A percentile compares a stretch with the other conserved stretches of the same genome.
These are phyloP conservation scores for Elsinoe australis DNA, from an alignment of 2,329 filamentous ascomycete genomes.

Conservation along the genomic window DNA sequence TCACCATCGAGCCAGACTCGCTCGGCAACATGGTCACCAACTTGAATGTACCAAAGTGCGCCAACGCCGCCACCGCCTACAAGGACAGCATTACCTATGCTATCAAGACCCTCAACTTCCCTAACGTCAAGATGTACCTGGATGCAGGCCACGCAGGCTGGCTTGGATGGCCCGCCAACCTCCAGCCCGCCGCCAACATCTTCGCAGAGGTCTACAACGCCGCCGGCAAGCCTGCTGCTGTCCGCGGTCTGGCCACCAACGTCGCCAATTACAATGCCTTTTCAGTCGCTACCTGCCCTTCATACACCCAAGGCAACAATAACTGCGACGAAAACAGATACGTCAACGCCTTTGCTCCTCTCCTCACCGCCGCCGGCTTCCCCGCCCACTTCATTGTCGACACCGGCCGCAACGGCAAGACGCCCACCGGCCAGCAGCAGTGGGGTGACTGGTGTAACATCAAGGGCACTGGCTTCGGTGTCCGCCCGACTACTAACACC, in stretches of 20 bases:
- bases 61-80: conserved; percentile 48
- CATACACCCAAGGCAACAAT: conserved; percentile 39
- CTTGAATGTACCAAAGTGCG: conserved; percentile 47
- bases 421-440: conserved; percentile 47
- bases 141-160: conserved; percentile 58
- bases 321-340: conserved; percentile 50
- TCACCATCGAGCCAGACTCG: conserved; percentile 53
- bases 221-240: conserved; percentile 39
- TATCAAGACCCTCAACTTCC: conserved; percentile 48
- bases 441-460: conserved; percentile 47
- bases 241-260: conserved; percentile 50
- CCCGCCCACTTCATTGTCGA: conserved; percentile 51
- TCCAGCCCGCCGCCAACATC: conserved; percentile 43
- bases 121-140: conserved; percentile 57
- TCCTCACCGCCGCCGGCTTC: conserved; percentile 42
- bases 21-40: conserved; percentile 58
- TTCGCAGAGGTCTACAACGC: conserved; percentile 42
- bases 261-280: conserved; percentile 54
- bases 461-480: conserved; percentile 52
- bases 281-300: conserved; percentile 38
- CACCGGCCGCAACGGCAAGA: conserved; percentile 54
- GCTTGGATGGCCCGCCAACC: conserved; percentile 57
- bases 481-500: conserved; percentile 56
- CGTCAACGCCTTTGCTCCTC: conserved; percentile 45
- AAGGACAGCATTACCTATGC: conserved; percentile 51